phyloP scores from a whole-genome alignment of 1,139 yeast genomes.

The Nakaseomyces bracarensis region DNA sequence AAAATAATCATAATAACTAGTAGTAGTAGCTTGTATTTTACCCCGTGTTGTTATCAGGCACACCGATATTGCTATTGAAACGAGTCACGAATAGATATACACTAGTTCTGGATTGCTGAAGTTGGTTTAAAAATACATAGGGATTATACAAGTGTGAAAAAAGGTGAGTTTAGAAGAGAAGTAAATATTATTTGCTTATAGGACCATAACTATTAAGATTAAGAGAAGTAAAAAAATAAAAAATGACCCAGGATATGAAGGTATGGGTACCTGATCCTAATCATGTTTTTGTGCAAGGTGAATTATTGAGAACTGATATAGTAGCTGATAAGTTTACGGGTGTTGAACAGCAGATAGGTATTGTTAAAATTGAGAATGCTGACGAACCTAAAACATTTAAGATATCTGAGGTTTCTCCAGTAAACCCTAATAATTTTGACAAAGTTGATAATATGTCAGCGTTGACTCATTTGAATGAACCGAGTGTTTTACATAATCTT shows the following conservation, averaged over 20 bases:
- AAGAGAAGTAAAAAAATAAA: background rate
- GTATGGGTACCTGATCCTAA: conserved; percentile 80
- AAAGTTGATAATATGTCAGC: conserved; percentile 94
- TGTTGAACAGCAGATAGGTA: conserved; percentile 15
- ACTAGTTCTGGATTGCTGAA: too few species aligned
- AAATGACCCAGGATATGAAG: conserved; percentile 13
- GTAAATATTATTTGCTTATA: too few species aligned
- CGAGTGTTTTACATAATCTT: conserved; percentile 81
- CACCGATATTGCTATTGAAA: too few species aligned
- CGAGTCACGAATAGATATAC: too few species aligned
- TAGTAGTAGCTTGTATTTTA: too few species aligned
- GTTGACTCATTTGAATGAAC: conserved; percentile 86
- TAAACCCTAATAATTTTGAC: conserved; percentile 89
- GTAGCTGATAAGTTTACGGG: conserved; percentile 19
- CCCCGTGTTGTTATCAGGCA: too few species aligned
- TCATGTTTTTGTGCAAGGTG: conserved; percentile 61
- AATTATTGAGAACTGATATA: conserved; percentile 34
- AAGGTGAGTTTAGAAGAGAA: too few species aligned
- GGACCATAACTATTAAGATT: background rate
- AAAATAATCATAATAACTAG: too few species aligned
- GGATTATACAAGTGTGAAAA: too few species aligned
- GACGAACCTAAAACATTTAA: conserved; percentile 37
- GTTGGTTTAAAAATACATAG: too few species aligned
- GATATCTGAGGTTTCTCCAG: conserved; percentile 45
- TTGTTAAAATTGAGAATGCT: conserved; percentile 11